phyloP scores from a whole-genome alignment of 73 alveolate species.

The Urostyla sp. region DNA sequence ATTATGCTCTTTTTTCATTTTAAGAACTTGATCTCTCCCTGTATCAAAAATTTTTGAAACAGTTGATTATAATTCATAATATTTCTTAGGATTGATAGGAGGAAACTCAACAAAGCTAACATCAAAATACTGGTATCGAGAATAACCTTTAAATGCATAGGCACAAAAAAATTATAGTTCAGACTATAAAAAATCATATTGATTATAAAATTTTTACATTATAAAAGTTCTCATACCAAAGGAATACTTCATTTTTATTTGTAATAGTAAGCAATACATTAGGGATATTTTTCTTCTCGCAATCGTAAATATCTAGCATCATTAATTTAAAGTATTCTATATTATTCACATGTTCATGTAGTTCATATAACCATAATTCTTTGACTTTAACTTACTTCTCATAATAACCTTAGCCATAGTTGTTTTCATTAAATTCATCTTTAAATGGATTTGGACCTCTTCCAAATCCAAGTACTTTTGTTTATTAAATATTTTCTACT shows the following conservation, averaged over 20 bases:
- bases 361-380: background rate
- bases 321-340: conserved; percentile 48
- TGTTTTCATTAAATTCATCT: background rate
- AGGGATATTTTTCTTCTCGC: conserved; percentile 56
- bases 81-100: conserved; percentile 60
- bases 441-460: background rate
- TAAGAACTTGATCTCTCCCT: background rate
- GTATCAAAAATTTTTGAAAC: conserved; percentile 44
- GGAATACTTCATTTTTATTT: conserved; percentile 31
- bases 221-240: conserved; percentile 64
- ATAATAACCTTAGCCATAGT: background rate
- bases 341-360: conserved; percentile 13
- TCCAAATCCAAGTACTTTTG: conserved; percentile 21
- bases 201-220: conserved; percentile 6
- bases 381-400: conserved; percentile 26
- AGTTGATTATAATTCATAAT: conserved; percentile 38
- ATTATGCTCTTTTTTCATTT: conserved; percentile 51
- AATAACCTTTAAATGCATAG: conserved; percentile 54
- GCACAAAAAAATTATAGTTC: conserved; percentile 56
- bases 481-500: background rate
- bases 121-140: conserved; percentile 12
- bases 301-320: conserved; percentile 57
- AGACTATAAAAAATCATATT: background rate
- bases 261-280: conserved; percentile 66
- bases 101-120: conserved; percentile 65